Conservation (phyloP, 1,139 yeast species). For the Pichia sp. region DNA sequence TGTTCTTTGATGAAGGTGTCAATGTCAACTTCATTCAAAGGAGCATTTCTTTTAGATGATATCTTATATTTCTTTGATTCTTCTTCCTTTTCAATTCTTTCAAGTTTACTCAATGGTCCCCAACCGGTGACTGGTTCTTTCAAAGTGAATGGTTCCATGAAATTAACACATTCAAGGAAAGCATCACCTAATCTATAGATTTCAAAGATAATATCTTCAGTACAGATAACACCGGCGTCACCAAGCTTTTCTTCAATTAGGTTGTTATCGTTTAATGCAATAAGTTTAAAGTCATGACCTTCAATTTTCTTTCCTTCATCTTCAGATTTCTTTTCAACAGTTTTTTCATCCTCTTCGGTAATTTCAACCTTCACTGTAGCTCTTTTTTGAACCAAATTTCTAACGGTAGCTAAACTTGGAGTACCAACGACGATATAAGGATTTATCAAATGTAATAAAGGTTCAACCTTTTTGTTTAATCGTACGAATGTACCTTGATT, state of each 20-base stretch:
- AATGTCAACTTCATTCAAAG: slow-evolving; percentile 60
- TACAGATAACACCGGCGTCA: slow-evolving; percentile 62
- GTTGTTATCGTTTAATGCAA: slow-evolving; percentile 61
- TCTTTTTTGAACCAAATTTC: slow-evolving; percentile 70
- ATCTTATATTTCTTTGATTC: slow-evolving; percentile 34
- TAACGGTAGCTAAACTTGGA: slow-evolving; percentile 63
- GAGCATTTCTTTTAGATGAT: slow-evolving; percentile 57
- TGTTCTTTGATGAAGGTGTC: slow-evolving; percentile 58
- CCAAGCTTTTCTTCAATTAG: slow-evolving; percentile 67
- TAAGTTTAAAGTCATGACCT: slow-evolving; percentile 19
- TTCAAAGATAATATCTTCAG: slow-evolving; percentile 73
- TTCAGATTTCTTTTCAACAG: slow-evolving; percentile 7
- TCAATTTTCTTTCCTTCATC: slow-evolving; percentile 7
- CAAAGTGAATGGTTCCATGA: slow-evolving; percentile 63
- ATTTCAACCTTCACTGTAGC: slow-evolving; percentile 42
- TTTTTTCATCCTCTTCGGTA: slow-evolving; percentile 29
- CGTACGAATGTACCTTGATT: slow-evolving; percentile 70
- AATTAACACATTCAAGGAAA: slow-evolving; percentile 49
- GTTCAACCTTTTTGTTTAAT: slow-evolving; percentile 45
- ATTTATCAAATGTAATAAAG: slow-evolving; percentile 55
- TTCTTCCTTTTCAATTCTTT: slow-evolving; percentile 37
- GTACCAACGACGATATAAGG: slow-evolving; percentile 69
- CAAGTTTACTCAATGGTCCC: slow-evolving; percentile 52
- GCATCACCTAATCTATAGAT: slow-evolving; percentile 52
- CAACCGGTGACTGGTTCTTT: slow-evolving; percentile 67